Evolutionary conservation across 2,329 filamentous ascomycete species (phyloP), one percentile per base, ranked within the genome.

Genomic region (Colletotrichum sp.): DNA sequence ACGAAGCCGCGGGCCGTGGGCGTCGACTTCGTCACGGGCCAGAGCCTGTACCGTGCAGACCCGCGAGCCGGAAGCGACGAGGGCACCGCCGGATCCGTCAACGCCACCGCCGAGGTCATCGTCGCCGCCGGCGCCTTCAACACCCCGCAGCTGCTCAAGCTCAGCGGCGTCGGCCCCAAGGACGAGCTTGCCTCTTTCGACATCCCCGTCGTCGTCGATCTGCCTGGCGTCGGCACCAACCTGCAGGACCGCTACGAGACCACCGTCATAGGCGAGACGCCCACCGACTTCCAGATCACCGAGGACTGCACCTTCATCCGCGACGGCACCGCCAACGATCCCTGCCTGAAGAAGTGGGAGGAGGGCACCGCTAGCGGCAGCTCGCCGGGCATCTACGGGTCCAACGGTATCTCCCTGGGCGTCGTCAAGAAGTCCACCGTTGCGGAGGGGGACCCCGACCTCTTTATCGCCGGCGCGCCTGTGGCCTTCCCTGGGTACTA

Each of bases 201-300:
- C 26, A 92, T 93, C 75, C 82, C 86, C 2, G 85, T 92, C 10
- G 79, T 92, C 58, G 82, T 85, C 4, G 87, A 94, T 79, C 85
- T 92, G 2, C 92, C 91, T 0, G 92, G 91, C 62, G 92, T 94
- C 13, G 92, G 92, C 32, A 87, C 85, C 52, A 92, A 93, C 81
- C 71, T 82, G 0, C 79, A 79, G 30, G 81, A 83, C 28, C 80
- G 80, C 61, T 81, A 82, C 16, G 80, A 83, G 55, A 76, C 77
- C 3, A 73, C 75, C 34, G 74, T 80, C 67, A 78, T 76, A 48
- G 78, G 58, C 63, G 74, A 77, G 59, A 77, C 72, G 10, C 78
- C 68, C 68, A 77, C 78, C 18, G 77, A 84, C 78, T 84, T 83
- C 56, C 76, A 80, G 32, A 65, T 77, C 71, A 76, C 62, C n/a